These are phyloP conservation scores for Penicillium paradoxum DNA, from an alignment of 495 filamentous ascomycete genomes.

Conservation along the genomic window DNA sequence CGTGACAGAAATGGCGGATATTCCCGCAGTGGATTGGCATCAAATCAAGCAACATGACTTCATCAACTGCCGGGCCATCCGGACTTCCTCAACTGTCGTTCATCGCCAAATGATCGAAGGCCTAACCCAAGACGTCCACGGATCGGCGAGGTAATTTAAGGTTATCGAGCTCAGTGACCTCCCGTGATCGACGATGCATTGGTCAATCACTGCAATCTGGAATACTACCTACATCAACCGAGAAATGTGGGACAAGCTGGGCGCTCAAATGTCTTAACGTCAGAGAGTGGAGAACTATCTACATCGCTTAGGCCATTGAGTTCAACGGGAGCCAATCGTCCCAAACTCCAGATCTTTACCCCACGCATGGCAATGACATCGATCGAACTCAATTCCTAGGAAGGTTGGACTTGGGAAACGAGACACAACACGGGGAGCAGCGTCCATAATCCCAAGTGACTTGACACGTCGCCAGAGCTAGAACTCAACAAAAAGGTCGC, in stretches of 20 bases:
- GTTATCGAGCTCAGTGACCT: too few species aligned
- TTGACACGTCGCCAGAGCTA: background rate
- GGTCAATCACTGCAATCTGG: too few species aligned
- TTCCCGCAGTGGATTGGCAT: background rate
- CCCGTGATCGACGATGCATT: too few species aligned
- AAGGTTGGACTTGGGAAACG: background rate
- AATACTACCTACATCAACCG: background rate
- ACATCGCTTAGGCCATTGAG: background rate
- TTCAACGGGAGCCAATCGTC: background rate
- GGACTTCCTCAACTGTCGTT: background rate
- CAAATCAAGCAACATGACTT: background rate
- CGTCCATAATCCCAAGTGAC: too few species aligned
- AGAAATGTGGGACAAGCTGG: background rate
- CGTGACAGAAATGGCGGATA: constrained; percentile 1
- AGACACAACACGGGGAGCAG: background rate
- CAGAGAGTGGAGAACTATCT: background rate
- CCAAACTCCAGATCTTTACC: background rate
- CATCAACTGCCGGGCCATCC: background rate
- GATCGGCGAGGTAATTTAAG: background rate
- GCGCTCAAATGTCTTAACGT: background rate
- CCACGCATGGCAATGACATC: constrained; percentile 4
- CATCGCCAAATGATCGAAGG: background rate
- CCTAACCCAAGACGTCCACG: background rate
- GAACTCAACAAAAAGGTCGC: too few species aligned
- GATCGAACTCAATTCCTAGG: background rate